Conservation (phyloP, 441 rosid species). For the Eugenia klotzschiana region DNA sequence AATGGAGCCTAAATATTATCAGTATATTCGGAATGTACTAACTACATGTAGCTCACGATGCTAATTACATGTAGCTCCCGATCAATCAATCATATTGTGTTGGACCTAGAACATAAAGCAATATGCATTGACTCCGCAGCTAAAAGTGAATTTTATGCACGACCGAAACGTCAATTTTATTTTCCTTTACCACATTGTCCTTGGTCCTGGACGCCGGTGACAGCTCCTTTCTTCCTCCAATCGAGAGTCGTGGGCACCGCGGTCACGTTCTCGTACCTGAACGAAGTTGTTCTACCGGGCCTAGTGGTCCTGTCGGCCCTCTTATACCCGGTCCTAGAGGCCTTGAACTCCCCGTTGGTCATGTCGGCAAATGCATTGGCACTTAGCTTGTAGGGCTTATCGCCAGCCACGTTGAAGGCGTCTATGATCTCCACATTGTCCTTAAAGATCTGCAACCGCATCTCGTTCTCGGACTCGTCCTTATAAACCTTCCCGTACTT, state of each 20-base stretch:
- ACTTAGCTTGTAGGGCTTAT: slow-evolving; percentile 20
- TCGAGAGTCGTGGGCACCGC: slow-evolving; percentile 19
- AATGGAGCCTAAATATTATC: too few species aligned
- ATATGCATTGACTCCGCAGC: too few species aligned
- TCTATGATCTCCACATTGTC: slow-evolving; percentile 19
- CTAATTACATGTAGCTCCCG: too few species aligned
- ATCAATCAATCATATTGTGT: too few species aligned
- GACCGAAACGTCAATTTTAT: not conserved
- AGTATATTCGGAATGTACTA: too few species aligned
- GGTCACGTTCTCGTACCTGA: slow-evolving; percentile 18
- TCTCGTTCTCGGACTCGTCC: slow-evolving; percentile 15
- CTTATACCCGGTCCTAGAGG: slow-evolving; percentile 16
- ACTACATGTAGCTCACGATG: too few species aligned
- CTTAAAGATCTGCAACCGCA: slow-evolving; percentile 25
- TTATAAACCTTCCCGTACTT: slow-evolving; percentile 7
- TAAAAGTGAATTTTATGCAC: not conserved
- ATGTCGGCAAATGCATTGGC: slow-evolving; percentile 23
- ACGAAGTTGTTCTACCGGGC: not conserved
- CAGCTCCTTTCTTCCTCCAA: slow-evolving; percentile 39
- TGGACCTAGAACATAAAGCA: too few species aligned
- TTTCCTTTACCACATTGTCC: slow-evolving; percentile 23
- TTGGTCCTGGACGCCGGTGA: slow-evolving; percentile 30
- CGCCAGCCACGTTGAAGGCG: slow-evolving; percentile 16
- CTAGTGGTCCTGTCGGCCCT: slow-evolving; percentile 3
- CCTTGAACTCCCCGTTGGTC: slow-evolving; percentile 18